Evolutionary conservation across 768 basidiomycete species (phyloP).

Genomic region (Suillus discolor): DNA sequence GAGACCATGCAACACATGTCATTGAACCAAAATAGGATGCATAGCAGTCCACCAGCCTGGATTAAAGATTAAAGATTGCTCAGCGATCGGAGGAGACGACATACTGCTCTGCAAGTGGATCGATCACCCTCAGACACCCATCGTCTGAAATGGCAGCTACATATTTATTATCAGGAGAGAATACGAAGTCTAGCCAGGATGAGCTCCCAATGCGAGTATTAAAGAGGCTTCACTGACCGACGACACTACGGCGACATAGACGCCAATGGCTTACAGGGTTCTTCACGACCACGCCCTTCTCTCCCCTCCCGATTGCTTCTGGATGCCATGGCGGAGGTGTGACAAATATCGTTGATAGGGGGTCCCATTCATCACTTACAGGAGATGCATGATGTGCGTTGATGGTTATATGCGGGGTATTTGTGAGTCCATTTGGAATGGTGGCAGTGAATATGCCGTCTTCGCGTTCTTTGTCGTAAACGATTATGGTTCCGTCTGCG

Average conservation of each 20-base stretch:
- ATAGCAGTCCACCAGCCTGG: conserved; percentile 89
- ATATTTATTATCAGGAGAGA: conserved; percentile 91
- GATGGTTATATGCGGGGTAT: conserved; percentile 30
- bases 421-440: conserved; percentile 44
- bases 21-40: conserved; percentile 94
- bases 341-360: conserved; percentile 67
- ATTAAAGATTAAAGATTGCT: neutral
- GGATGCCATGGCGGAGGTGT: conserved; percentile 78
- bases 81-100: conserved; percentile 25
- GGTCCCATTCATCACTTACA: conserved; percentile 67
- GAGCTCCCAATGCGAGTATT: conserved; percentile 1
- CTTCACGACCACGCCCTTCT: conserved; percentile 73
- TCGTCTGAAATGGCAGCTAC: conserved; percentile 93
- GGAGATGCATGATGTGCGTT: conserved; percentile 28
- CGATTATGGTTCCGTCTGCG: conserved; percentile 85
- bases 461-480: conserved; percentile 90
- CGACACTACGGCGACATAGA: conserved; percentile 66
- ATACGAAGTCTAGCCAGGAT: conserved; percentile 70
- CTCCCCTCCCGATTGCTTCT: conserved; percentile 45
- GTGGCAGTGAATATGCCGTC: conserved; percentile 75
- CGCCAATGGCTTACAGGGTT: conserved; percentile 61
- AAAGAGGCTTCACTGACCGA: conserved; percentile 41
- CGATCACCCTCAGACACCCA: conserved; percentile 87
- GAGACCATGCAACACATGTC: conserved; percentile 92
- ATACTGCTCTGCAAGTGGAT: conserved; percentile 84